Conservation (phyloP, 805 yeast species). For the Millerozyma miso region DNA sequence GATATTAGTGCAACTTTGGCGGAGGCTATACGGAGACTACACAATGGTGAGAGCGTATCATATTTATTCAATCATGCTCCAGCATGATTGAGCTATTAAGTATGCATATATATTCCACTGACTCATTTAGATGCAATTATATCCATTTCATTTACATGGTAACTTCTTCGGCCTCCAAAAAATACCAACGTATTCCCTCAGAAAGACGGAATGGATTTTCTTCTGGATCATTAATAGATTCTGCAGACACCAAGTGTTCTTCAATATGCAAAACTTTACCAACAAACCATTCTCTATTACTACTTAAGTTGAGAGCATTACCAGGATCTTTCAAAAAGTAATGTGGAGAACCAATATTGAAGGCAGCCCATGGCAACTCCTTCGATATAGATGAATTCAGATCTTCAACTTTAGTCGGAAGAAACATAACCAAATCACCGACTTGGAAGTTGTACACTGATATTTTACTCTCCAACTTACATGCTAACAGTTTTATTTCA, state of each 20-base stretch:
- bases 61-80: conserved; percentile 73
- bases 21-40: conserved; percentile 79
- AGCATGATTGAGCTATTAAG: conserved; percentile 8
- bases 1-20: conserved; percentile 74
- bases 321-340: conserved; percentile 58
- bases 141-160: conserved; percentile 1
- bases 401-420: conserved; percentile 64
- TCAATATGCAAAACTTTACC: conserved; percentile 62
- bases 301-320: conserved; percentile 7
- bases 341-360: conserved; percentile 84
- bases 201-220: conserved; percentile 66
- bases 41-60: conserved; percentile 82
- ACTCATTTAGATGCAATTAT: background rate
- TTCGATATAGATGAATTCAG: conserved; percentile 10
- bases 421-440: conserved; percentile 78
- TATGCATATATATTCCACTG: background rate
- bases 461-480: conserved; percentile 47
- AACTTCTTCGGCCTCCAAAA: conserved; percentile 52
- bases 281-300: conserved; percentile 72
- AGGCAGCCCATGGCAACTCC: conserved; percentile 84
- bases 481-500: conserved; percentile 37
- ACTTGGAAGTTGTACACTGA: conserved; percentile 62
- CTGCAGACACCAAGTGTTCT: conserved; percentile 47
- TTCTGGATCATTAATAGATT: conserved; percentile 23
- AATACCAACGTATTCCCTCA: conserved; percentile 60